A percentile compares a stretch with the other conserved stretches of the same genome.
Conservation (phyloP, 176 grass and related monocot species). For the Olyra latifolia region DNA sequence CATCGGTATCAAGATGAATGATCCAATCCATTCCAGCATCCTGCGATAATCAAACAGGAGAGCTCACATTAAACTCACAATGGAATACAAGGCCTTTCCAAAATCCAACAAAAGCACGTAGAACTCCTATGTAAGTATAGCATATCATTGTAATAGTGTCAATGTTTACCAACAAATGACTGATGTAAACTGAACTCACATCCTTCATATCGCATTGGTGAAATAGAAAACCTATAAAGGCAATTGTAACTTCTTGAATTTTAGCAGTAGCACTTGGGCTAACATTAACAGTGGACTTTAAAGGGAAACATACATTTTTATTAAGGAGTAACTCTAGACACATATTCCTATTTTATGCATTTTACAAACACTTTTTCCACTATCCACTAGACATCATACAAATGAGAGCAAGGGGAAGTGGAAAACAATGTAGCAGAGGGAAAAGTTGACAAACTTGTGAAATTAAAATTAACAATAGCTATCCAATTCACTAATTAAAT, state of each 20-base stretch:
- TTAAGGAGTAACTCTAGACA: neutral
- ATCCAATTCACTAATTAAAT: neutral
- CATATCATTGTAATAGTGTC: neutral
- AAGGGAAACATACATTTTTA: neutral
- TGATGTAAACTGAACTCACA: constrained; percentile 7
- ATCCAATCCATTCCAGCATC: constrained; percentile 94
- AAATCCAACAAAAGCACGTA: constrained; percentile 1
- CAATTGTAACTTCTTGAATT: neutral
- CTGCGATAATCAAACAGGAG: constrained; percentile 37
- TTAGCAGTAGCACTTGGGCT: neutral
- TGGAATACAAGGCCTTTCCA: constrained; percentile 4
- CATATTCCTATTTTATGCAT: neutral
- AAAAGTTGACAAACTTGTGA: neutral
- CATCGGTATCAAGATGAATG: constrained; percentile 98
- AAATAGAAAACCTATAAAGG: neutral
- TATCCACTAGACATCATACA: neutral
- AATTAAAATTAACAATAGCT: neutral
- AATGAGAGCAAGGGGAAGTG: neutral
- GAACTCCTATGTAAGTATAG: neutral
- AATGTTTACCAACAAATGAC: neutral
- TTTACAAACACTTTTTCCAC: neutral
- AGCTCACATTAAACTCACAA: constrained; percentile 25
- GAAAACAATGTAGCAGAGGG: neutral
- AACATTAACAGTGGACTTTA: neutral
- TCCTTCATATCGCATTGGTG: neutral